These are phyloP conservation scores for Primulina eburnea DNA, from an alignment of 257 asterid genomes.

Conservation along the genomic window DNA sequence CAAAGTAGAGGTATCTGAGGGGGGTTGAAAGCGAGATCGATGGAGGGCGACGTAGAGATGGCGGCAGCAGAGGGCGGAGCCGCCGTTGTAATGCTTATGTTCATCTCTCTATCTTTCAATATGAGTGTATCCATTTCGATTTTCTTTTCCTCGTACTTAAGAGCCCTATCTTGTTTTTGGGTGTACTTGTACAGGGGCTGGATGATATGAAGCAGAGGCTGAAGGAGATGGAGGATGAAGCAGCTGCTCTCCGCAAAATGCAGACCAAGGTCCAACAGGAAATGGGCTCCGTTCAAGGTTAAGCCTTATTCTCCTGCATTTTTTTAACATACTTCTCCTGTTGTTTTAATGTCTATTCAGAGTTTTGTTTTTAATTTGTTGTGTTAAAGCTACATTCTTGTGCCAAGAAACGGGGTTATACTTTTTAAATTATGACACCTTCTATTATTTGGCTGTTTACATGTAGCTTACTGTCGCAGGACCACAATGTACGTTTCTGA, in stretches of 20 bases:
- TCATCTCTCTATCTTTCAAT: not conserved
- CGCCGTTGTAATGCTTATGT: slow-evolving; percentile 31
- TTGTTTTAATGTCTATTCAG: not conserved
- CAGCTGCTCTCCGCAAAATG: slow-evolving; percentile 81
- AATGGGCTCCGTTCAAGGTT: slow-evolving; percentile 74
- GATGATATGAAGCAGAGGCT: slow-evolving; percentile 76
- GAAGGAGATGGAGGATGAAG: slow-evolving; percentile 85
- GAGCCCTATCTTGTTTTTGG: slow-evolving; percentile 39
- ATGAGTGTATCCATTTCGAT: not conserved
- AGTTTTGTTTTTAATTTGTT: not conserved
- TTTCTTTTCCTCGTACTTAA: slow-evolving; percentile 1
- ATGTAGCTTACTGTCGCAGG: no score
- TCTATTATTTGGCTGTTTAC: no score
- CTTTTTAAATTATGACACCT: no score
- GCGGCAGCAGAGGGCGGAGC: slow-evolving; percentile 51
- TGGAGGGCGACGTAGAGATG: slow-evolving; percentile 78
- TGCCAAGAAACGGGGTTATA: no score
- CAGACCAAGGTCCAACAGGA: slow-evolving; percentile 78
- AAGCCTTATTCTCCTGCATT: not conserved
- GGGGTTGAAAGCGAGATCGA: slow-evolving; percentile 27
- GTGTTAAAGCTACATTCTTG: no score
- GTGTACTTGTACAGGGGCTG: slow-evolving; percentile 45
- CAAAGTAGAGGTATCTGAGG: not conserved
- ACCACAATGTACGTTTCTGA: no score
- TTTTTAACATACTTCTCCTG: not conserved